phyloP scores from a whole-genome alignment of 2,329 filamentous ascomycete species.

The Epichloe elymi region DNA sequence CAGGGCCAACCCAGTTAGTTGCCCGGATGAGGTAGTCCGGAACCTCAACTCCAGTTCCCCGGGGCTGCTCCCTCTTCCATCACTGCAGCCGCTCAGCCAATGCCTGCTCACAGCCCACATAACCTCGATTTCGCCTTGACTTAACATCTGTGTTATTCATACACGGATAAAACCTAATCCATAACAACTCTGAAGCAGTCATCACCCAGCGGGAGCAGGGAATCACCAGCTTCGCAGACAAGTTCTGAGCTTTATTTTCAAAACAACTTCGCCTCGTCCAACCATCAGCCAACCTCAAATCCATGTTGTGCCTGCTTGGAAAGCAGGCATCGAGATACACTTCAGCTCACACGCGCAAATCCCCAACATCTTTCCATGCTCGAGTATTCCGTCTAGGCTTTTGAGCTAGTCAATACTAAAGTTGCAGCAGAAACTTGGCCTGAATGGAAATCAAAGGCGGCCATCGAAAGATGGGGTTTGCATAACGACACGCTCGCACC shows the following conservation, averaged over 20 bases:
- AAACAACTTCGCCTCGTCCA: neutral
- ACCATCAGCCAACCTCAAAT: too few species aligned
- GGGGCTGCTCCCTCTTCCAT: neutral
- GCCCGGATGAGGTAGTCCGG: neutral
- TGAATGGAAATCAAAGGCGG: too few species aligned
- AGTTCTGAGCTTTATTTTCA: neutral
- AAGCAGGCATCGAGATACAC: neutral
- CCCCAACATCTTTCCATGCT: neutral
- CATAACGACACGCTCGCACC: too few species aligned
- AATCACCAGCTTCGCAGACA: neutral
- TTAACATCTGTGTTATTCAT: conserved; percentile 1
- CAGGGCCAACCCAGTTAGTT: neutral
- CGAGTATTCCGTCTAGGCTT: neutral
- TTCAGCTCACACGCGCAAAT: neutral
- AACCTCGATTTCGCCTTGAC: neutral
- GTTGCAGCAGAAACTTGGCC: too few species aligned
- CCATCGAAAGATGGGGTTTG: too few species aligned
- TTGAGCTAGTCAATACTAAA: neutral
- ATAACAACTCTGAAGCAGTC: neutral
- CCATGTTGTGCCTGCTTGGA: neutral
- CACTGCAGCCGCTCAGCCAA: neutral
- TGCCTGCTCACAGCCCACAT: neutral
- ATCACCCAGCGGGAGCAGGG: neutral
- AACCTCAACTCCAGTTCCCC: neutral
- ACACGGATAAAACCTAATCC: neutral